A percentile compares a stretch with the other conserved stretches of the same genome.
Evolutionary conservation across 306 rosid species (phyloP).

Genomic region (Vigna trinervia): DNA sequence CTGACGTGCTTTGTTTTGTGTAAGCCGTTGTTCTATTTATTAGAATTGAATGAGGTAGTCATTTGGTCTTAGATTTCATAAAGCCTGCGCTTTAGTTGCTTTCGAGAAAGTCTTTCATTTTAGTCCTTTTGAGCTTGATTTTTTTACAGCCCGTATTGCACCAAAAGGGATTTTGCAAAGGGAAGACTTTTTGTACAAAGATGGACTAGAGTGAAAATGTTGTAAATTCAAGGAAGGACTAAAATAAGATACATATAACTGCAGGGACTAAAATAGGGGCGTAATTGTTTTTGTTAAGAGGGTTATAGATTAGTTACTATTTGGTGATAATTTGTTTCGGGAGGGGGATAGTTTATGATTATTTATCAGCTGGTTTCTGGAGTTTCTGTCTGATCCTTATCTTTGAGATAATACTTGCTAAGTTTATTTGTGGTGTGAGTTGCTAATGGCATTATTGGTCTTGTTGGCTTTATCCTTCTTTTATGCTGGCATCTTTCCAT

Average conservation of each 20-base stretch:
- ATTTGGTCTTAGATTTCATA: too few relatives aligned
- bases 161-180: too few relatives aligned
- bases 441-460: neutral
- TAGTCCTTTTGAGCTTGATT: neutral
- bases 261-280: neutral
- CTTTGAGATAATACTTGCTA: conserved; percentile 7
- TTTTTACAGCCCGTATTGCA: neutral
- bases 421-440: neutral
- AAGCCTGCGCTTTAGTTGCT: neutral
- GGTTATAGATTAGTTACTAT: neutral
- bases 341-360: conserved; percentile 16
- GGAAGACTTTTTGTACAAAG: neutral
- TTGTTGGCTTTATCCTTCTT: conserved; percentile 1
- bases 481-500: neutral
- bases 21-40: neutral
- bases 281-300: neutral
- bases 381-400: neutral
- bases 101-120: neutral
- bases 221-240: neutral
- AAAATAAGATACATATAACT: neutral
- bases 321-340: neutral
- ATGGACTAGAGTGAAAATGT: neutral
- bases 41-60: neutral
- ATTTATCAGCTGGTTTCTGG: conserved; percentile 3
- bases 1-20: neutral